Evolutionary conservation across 2,329 filamentous ascomycete species (phyloP), one percentile per base, ranked within the genome.

Genomic region (Phialemoniopsis sp.): DNA sequence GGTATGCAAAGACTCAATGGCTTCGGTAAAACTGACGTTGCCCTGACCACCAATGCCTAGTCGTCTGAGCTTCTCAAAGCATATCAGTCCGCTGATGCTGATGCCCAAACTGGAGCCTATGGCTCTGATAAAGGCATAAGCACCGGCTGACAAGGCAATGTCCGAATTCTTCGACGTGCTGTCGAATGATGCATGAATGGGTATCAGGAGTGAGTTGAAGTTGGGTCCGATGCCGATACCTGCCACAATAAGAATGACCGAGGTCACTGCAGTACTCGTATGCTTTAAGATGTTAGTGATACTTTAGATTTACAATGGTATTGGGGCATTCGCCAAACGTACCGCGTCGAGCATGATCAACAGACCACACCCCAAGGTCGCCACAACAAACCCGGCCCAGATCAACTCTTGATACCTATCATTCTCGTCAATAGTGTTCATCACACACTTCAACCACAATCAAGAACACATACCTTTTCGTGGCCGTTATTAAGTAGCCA

Each of bases 31-130:
- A 10, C 21, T 26, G 21, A 26, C 10, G 21, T 26, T 26, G 21
- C 10, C 21, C 10, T 26, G 21, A 6, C 21, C 21, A 26, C 32
- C 40, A 9, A 15, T 17, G 15, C 31, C 16, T 13, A 42, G 40
- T 4, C 30, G 13, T 21, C 37, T 31, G 28, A 42, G 31, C 36
- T 34, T 29, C 15, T 32, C 36, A n/a, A 42, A 42, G 18, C 40
- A 42, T 5, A 42, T 36, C 8, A 42, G 36, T 4, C 40, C 40
- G 18, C 40, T 42, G 6, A 42, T 36, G 32, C 40, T 42, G 36
- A 42, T 42, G 14, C 40, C 40, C 32, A 42, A 10, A 29, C 36
- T 31, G 14, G 37, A 36, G 3, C 40, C 40, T 14, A 42, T 42
- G 8, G 40, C 37, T 5, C 40, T 38, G 31, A 42, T 39, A n/a